A percentile compares a stretch with the other conserved stretches of the same genome.
Conservation (phyloP, 805 yeast genomes). For the Maudiozyma barnettii region DNA sequence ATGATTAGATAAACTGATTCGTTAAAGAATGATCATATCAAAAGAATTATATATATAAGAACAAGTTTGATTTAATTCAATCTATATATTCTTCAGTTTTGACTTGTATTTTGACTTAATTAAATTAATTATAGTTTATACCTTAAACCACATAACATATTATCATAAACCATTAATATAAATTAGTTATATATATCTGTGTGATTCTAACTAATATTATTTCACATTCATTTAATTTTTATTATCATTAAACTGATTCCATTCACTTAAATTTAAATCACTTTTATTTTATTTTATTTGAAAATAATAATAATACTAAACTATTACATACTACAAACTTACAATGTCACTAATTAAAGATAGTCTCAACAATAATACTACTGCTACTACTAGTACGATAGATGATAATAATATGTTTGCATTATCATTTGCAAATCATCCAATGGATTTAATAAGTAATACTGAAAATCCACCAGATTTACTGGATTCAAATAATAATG, state of each 20-base stretch:
- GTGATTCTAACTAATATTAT: neutral
- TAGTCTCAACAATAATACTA: neutral
- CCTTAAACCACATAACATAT: too few relatives aligned
- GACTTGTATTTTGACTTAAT: too few relatives aligned
- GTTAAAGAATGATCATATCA: too few relatives aligned
- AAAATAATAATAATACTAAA: too few relatives aligned
- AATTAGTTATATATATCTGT: too few relatives aligned
- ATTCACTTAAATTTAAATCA: too few relatives aligned
- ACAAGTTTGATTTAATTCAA: too few relatives aligned
- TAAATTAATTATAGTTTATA: too few relatives aligned
- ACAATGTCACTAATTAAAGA: neutral
- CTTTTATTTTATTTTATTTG: too few relatives aligned
- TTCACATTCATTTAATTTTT: neutral
- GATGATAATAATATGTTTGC: slow-evolving; percentile 2
- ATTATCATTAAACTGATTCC: neutral
- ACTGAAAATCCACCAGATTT: neutral
- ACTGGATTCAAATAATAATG: neutral
- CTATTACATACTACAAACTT: too few relatives aligned
- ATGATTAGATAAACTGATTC: neutral
- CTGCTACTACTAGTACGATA: neutral
- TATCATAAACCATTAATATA: too few relatives aligned
- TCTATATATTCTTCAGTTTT: too few relatives aligned
- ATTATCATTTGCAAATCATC: slow-evolving; percentile 1
- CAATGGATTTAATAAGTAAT: neutral
- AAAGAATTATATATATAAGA: neutral